phyloP scores from a whole-genome alignment of 192 early-diverging fungal species.

The Hyaloraphidium curvatum region DNA sequence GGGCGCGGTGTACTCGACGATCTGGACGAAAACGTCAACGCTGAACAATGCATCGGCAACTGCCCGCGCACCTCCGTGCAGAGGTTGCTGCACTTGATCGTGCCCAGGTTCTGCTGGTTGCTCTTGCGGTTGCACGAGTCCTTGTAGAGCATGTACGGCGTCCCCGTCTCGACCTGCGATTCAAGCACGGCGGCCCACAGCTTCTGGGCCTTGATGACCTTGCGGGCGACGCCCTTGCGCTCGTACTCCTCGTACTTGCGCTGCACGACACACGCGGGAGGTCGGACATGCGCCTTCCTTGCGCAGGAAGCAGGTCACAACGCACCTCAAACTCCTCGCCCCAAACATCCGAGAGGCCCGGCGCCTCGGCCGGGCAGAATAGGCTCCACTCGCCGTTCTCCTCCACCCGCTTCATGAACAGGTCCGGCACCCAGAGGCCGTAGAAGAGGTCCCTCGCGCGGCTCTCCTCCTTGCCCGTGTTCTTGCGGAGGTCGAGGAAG shows the following conservation, averaged over 20 bases:
- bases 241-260: constrained; percentile 71
- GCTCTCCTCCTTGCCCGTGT: constrained; percentile 93
- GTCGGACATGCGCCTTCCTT: no score
- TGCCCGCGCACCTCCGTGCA: no score
- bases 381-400: constrained; percentile 81
- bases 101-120: constrained; percentile 97
- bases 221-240: constrained; percentile 56
- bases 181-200: constrained; percentile 94
- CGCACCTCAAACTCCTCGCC: constrained; percentile 72
- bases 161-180: constrained; percentile 92
- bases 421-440: constrained; percentile 90
- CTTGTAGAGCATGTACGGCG: constrained; percentile 97
- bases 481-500: constrained; percentile 90
- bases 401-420: constrained; percentile 97
- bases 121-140: constrained; percentile 98
- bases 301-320: background rate
- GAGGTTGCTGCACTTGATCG: constrained; percentile 95
- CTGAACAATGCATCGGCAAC: no score
- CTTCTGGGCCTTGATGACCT: constrained; percentile 92
- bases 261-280: constrained; percentile 4
- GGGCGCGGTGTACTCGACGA: constrained; percentile 87
- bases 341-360: constrained; percentile 77
- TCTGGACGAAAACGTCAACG: no score
- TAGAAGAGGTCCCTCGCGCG: constrained; percentile 95
- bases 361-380: constrained; percentile 87